phyloP scores from a whole-genome alignment of 805 yeast species.

The Pichia manshurica region DNA sequence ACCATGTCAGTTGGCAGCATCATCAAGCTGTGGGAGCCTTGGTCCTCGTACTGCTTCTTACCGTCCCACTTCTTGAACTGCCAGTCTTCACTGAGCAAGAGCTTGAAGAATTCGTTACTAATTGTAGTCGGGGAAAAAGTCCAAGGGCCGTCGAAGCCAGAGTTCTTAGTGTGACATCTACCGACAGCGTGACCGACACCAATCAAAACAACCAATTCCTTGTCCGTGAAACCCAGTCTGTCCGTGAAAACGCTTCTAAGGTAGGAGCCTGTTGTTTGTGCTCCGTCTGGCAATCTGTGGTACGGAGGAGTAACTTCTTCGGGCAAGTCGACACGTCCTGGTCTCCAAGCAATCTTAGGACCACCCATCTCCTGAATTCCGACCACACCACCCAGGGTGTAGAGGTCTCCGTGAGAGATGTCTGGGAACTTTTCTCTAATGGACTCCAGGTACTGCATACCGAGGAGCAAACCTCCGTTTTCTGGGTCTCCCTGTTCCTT shows the following conservation, averaged over 20 bases:
- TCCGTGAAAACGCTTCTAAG: slow-evolving; percentile 37
- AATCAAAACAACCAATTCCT: slow-evolving; percentile 41
- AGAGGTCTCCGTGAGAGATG: slow-evolving; percentile 60
- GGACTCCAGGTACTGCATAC: slow-evolving; percentile 51
- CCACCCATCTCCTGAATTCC: slow-evolving; percentile 63
- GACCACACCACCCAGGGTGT: slow-evolving; percentile 66
- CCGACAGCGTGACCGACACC: slow-evolving; percentile 47
- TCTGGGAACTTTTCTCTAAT: slow-evolving; percentile 52
- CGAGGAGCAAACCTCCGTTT: slow-evolving; percentile 47
- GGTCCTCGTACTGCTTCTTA: slow-evolving; percentile 57
- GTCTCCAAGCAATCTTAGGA: slow-evolving; percentile 54
- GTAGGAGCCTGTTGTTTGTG: slow-evolving; percentile 38
- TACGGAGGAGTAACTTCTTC: slow-evolving; percentile 36
- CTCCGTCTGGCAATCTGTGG: slow-evolving; percentile 48
- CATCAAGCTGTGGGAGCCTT: slow-evolving; percentile 48
- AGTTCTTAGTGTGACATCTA: slow-evolving; percentile 45
- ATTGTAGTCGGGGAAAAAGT: slow-evolving; percentile 73
- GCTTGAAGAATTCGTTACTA: slow-evolving; percentile 66
- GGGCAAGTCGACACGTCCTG: slow-evolving; percentile 40
- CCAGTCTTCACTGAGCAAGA: slow-evolving; percentile 53
- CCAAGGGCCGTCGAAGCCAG: slow-evolving; percentile 90
- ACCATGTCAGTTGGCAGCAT: slow-evolving; percentile 58
- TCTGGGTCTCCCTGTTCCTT: slow-evolving; percentile 47
- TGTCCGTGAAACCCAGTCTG: slow-evolving; percentile 43
- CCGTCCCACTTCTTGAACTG: slow-evolving; percentile 53